Evolutionary conservation across 768 basidiomycete genomes (phyloP), one percentile per base, ranked within the genome.

Genomic region (Lactarius hatsudake): DNA sequence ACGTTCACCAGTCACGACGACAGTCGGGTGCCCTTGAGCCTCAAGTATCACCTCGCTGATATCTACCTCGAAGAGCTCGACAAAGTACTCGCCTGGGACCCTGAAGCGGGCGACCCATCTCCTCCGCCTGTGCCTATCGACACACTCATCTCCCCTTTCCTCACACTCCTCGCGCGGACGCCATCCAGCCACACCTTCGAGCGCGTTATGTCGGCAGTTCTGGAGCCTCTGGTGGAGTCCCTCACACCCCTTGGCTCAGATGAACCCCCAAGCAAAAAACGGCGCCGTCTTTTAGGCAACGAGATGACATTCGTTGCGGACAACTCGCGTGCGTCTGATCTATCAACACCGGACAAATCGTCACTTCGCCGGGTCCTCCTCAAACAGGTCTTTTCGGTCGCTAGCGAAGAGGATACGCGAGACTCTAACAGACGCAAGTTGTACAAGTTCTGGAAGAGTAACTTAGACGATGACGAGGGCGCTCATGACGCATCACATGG

Each of bases 1-100:
- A 23, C 45, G 12, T 8, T 36, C 63, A 28, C 26, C 3, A 74
- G 94, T 93, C 83, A 87, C 12, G 79, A 83, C 61, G 89, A 97
- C 72, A 79, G 79, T 20, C 86, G 87, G 56, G 87, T 94, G 1
- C 93, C 96, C 2, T 77, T 82, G 3, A 87, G 94, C 67, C 81
- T 99, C 23, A 81, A 87, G 28, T 95, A 89, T 73, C 96, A 99
- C 75, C 77, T 98, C 23, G 83, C 89, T 17, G 96, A 99, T 74
- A 86, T 98, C 57, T 97, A 93, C 75, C 75, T 96, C 17, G 89
- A 93, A 70, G 96, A 98, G 74, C 83, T 99, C 42, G 86, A 97
- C 73, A 94, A 86, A 73, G 85, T 79, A 3, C 72, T 86, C 36
- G 77, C 67, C 62, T 63, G 48, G 38, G 36, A 56, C 28, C n/a